These are phyloP conservation scores for Microdochium bolleyi DNA, from an alignment of 2,329 filamentous ascomycete genomes.

Conservation along the genomic window DNA sequence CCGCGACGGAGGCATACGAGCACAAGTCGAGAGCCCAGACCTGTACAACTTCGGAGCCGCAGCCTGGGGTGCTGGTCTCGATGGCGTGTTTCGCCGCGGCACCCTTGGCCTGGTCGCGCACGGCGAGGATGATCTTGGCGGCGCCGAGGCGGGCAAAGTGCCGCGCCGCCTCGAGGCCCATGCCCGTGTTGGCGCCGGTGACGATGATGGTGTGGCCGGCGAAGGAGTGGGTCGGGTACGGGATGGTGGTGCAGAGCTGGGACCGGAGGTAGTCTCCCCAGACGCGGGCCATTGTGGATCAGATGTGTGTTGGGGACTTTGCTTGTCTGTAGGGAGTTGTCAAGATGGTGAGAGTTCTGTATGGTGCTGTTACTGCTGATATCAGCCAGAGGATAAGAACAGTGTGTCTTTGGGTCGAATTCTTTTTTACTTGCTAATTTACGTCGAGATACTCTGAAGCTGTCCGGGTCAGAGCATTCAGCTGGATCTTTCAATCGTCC, in stretches of 20 bases:
- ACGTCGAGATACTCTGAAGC: too few relatives aligned
- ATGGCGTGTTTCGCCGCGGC: constrained; percentile 29
- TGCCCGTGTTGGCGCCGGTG: constrained; percentile 24
- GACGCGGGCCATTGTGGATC: neutral
- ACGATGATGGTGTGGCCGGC: constrained; percentile 22
- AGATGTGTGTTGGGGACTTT: neutral
- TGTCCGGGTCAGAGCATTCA: too few relatives aligned
- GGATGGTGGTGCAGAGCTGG: neutral
- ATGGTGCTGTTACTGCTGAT: too few relatives aligned
- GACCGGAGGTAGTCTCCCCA: neutral
- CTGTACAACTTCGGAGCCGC: constrained; percentile 22
- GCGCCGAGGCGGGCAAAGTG: constrained; percentile 13
- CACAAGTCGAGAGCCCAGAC: constrained; percentile 43
- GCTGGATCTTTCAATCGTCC: too few relatives aligned
- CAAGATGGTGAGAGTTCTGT: too few relatives aligned
- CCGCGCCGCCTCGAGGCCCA: constrained; percentile 24
- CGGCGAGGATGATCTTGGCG: constrained; percentile 23
- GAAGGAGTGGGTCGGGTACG: constrained; percentile 13
- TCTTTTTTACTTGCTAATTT: too few relatives aligned
- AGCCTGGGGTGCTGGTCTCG: constrained; percentile 12
- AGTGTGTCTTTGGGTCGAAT: too few relatives aligned
- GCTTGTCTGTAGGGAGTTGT: neutral
- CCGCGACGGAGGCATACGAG: constrained; percentile 34
- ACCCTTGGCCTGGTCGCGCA: constrained; percentile 21
- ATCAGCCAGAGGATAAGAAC: neutral